Conservation (phyloP, 208 protist genomes). For the Endotrypanum monterogeii region DNA sequence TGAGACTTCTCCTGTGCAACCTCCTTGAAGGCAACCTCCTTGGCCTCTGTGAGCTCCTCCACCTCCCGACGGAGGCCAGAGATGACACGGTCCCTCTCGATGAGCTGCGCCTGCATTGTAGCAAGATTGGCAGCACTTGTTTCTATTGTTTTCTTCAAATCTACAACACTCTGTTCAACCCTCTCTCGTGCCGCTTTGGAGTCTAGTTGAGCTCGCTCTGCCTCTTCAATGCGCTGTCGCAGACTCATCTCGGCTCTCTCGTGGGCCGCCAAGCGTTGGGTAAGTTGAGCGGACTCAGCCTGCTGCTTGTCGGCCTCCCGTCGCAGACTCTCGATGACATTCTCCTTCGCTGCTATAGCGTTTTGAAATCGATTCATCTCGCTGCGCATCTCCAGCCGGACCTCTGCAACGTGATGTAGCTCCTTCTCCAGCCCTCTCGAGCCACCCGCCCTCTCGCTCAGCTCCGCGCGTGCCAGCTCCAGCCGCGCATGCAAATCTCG, state of each 20-base stretch:
- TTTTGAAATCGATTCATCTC: constrained; percentile 27
- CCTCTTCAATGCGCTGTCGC: constrained; percentile 30
- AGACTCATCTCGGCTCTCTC: constrained; percentile 22
- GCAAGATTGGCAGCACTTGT: constrained; percentile 9
- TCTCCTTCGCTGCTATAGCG: constrained; percentile 18
- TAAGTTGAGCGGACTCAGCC: constrained; percentile 25
- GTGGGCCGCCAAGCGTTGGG: constrained; percentile 21
- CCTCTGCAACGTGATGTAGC: constrained; percentile 38
- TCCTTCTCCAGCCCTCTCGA: constrained; percentile 50
- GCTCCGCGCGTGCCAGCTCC: constrained; percentile 41
- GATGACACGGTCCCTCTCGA: constrained; percentile 7
- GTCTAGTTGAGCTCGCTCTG: constrained; percentile 25
- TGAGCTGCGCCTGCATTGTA: constrained; percentile 19
- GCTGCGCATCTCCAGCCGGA: constrained; percentile 30
- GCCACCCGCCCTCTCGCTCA: constrained; percentile 48
- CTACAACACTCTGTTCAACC: constrained; percentile 23
- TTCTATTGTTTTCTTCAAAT: constrained; percentile 22
- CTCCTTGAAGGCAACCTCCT: constrained; percentile 28
- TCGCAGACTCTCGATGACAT: constrained; percentile 12
- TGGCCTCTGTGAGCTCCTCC: constrained; percentile 15
- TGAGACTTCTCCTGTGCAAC: constrained; percentile 23
- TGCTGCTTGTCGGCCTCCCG: constrained; percentile 36
- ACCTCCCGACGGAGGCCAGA: constrained; percentile 29
- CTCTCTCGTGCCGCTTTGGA: constrained; percentile 18
- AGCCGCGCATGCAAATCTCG: constrained; percentile 50